Base-by-base conservation (phyloP, 2,329 filamentous ascomycete species). In the Cryphonectria radicalis region DNA sequence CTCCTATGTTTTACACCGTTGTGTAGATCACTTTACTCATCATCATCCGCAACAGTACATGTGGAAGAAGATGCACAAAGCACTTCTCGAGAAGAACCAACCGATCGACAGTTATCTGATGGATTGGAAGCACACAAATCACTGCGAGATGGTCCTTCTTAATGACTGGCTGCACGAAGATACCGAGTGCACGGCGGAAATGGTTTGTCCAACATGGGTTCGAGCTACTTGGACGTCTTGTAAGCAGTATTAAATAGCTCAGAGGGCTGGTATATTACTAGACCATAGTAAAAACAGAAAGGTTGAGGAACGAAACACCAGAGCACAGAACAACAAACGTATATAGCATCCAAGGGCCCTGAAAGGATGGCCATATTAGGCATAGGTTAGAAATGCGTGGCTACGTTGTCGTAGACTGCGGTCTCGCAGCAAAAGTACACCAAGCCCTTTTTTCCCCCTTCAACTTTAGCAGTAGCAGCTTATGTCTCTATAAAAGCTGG, bases 31-130 rank as follows among this genome's bases (percentile, higher is more conserved):
- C 17, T 22, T n/a, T 8, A n/a, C 46, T 50, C 22, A 50, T 22
- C 46, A 50, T 50, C 46, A 22, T 37, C 37, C 25, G 14, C 17
- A 17, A 40, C 50, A 72, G 71, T 74, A 73, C 63, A 74, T 74
- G 73, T 70, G 66, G 71, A 71, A 69, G 50, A 74, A 74, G 62
- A 71, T 73, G 69, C 73, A 71, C 71, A 73, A 70, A 67, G 73
- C 71, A n/a, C 63, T 74, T 14, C 57, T 71, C n/a, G 67, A 69
- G 22, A 68, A 70, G 63, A 57, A 67, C 40, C 50, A 28, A 3
- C 73, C 71, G 1, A 67, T 74, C 25, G 73, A 74, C 69, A 74
- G 71, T 59, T 73, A 74, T 43, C 59, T 73, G 8, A 65, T 67
- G n/a, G 69, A 71, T n/a, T 71, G 67, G 60, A 63, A 70, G 32